A percentile compares a stretch with the other conserved stretches of the same genome.
phyloP scores from a whole-genome alignment of 441 rosid genomes.

The Euphorbia celastroides region DNA sequence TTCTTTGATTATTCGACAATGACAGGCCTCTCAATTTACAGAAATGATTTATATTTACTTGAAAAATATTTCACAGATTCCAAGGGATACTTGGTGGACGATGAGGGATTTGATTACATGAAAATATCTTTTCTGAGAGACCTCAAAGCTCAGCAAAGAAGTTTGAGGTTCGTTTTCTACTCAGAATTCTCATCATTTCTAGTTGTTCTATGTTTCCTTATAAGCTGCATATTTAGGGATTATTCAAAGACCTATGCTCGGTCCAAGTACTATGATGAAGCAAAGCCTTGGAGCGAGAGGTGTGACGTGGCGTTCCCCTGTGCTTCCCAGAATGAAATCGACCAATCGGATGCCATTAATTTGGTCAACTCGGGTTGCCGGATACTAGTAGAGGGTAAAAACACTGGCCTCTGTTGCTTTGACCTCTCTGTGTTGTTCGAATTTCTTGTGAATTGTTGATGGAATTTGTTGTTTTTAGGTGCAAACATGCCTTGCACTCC shows the following conservation, averaged over 20 bases:
- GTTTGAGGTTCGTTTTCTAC: conserved; percentile 56
- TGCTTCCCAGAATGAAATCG: conserved; percentile 92
- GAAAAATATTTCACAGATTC: conserved; percentile 54
- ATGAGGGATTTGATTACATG: conserved; percentile 95
- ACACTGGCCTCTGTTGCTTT: conserved; percentile 14
- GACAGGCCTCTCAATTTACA: no score
- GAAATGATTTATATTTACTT: conserved; percentile 18
- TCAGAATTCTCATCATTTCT: background rate
- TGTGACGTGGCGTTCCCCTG: conserved; percentile 96
- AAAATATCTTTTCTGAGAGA: conserved; percentile 94
- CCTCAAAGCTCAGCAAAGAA: conserved; percentile 92
- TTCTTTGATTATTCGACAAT: no score
- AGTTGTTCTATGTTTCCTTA: conserved; percentile 14
- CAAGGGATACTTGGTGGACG: conserved; percentile 94
- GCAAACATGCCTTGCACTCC: conserved; percentile 97
- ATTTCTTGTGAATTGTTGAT: conserved; percentile 5
- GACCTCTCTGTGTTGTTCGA: conserved; percentile 7
- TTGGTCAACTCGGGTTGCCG: conserved; percentile 89
- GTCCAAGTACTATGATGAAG: conserved; percentile 91
- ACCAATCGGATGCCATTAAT: conserved; percentile 89
- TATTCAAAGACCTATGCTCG: conserved; percentile 98
- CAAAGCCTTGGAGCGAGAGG: conserved; percentile 95
- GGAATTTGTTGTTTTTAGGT: conserved; percentile 33
- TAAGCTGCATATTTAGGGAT: conserved; percentile 56
- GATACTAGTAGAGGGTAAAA: conserved; percentile 87